These are phyloP conservation scores for Podila epicladia DNA, from an alignment of 192 early-diverging fungal species.

Conservation along the genomic window DNA sequence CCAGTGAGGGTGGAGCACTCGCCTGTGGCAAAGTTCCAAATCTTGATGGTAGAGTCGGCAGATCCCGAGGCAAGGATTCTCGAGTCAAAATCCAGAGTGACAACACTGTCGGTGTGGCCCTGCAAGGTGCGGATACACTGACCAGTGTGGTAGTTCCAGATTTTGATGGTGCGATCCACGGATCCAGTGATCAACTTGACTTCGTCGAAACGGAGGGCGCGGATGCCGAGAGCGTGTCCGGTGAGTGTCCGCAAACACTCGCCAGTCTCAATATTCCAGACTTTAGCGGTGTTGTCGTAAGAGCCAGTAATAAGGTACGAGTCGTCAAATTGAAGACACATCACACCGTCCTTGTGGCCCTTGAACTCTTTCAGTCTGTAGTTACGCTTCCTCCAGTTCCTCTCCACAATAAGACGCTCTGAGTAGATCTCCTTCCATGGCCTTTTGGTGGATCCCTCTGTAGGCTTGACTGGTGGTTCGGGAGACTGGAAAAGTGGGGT, in stretches of 20 bases:
- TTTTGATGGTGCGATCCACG: slow-evolving; percentile 88
- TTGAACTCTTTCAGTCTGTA: slow-evolving; percentile 68
- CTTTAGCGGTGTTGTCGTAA: slow-evolving; percentile 86
- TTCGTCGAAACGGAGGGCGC: slow-evolving; percentile 94
- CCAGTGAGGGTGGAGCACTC: slow-evolving; percentile 78
- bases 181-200: slow-evolving; percentile 94
- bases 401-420: slow-evolving; percentile 88
- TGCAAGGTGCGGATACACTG: slow-evolving; percentile 85
- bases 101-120: slow-evolving; percentile 81
- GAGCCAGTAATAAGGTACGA: slow-evolving; percentile 85
- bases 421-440: slow-evolving; percentile 98
- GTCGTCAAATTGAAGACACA: slow-evolving; percentile 90
- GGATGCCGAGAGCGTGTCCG: slow-evolving; percentile 88
- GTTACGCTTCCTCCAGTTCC: slow-evolving; percentile 92
- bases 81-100: slow-evolving; percentile 81
- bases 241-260: slow-evolving; percentile 76
- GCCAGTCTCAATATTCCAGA: slow-evolving; percentile 91
- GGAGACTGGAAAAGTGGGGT: slow-evolving; percentile 39
- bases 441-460: slow-evolving; percentile 8
- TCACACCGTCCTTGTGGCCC: slow-evolving; percentile 90
- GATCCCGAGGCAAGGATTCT: slow-evolving; percentile 88
- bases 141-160: slow-evolving; percentile 93
- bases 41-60: slow-evolving; percentile 83
- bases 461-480: slow-evolving; percentile 29
- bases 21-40: slow-evolving; percentile 82